Evolutionary conservation across 139 green algal species (phyloP).

Genomic region (Zygnema cylindricum): DNA sequence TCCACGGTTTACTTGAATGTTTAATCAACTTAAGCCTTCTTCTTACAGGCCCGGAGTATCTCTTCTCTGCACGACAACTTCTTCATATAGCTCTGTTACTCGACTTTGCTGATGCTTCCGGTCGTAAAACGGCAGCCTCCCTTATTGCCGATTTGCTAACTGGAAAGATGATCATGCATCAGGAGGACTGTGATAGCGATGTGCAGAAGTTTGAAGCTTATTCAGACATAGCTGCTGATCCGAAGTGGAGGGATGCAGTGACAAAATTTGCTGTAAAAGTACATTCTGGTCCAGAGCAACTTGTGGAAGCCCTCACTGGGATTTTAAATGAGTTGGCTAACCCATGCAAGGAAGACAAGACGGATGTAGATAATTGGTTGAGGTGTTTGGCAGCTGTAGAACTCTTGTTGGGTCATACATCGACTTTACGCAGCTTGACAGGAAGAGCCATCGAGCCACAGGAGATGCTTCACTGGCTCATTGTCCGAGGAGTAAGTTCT

Average conservation of each 20-base stretch:
- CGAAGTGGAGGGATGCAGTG: background rate
- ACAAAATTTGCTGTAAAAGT: background rate
- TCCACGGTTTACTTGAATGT: too few relatives aligned
- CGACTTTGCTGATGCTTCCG: slow-evolving; percentile 7
- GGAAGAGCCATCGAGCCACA: background rate
- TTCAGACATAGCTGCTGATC: background rate
- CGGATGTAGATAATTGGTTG: background rate
- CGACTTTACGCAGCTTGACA: background rate
- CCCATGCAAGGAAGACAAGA: background rate
- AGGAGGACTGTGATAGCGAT: background rate
- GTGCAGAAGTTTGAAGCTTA: background rate
- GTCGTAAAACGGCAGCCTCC: slow-evolving; percentile 7
- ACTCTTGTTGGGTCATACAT: background rate
- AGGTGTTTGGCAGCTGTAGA: background rate
- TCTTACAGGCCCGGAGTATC: background rate
- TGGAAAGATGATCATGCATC: background rate
- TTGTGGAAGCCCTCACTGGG: background rate
- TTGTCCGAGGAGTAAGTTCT: background rate
- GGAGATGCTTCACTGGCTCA: slow-evolving; percentile 27
- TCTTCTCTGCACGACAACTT: slow-evolving; percentile 19
- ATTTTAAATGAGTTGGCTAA: background rate
- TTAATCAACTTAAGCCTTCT: too few relatives aligned
- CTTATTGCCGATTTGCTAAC: background rate
- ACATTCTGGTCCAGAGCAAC: background rate
- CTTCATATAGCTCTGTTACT: background rate